These are phyloP conservation scores for Scenedesmus sp. DNA, from an alignment of 163 green algal species.

Conservation along the genomic window DNA sequence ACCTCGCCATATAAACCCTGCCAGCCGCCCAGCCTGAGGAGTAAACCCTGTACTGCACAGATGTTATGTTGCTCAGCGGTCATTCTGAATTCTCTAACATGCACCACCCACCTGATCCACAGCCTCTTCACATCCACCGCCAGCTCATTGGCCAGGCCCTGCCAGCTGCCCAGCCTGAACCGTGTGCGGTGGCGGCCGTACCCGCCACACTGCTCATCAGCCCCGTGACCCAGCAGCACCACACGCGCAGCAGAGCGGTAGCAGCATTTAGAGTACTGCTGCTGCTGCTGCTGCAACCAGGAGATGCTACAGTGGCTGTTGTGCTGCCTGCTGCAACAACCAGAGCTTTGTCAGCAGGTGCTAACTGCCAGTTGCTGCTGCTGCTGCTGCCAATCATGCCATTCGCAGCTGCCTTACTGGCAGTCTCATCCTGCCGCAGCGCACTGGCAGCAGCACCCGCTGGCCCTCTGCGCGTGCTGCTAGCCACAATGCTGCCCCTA, in stretches of 20 bases:
- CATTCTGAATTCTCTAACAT: too few species aligned
- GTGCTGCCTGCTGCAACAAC: neutral
- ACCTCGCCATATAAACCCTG: too few species aligned
- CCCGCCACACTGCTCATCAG: constrained; percentile 94
- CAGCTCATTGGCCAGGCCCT: constrained; percentile 75
- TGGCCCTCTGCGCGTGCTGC: constrained; percentile 62
- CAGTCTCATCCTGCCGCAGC: neutral
- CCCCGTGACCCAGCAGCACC: constrained; percentile 93
- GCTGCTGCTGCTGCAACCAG: constrained; percentile 20
- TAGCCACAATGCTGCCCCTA: constrained; percentile 92
- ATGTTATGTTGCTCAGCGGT: too few species aligned
- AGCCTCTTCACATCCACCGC: constrained; percentile 86
- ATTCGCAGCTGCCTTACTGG: neutral
- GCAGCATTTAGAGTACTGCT: neutral
- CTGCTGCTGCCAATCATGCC: constrained; percentile 23
- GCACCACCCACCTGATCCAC: constrained; percentile 70
- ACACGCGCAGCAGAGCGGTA: constrained; percentile 80
- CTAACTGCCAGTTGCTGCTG: neutral
- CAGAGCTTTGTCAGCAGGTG: neutral
- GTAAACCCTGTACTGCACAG: too few species aligned
- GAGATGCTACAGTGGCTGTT: neutral
- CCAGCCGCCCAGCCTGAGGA: constrained; percentile 34
- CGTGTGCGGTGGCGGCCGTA: constrained; percentile 91
- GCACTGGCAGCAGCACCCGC: constrained; percentile 11
- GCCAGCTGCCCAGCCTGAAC: constrained; percentile 61